A percentile compares a stretch with the other conserved stretches of the same genome.
phyloP scores from a whole-genome alignment of 140 eudicot species.

The Ambrosia hybrid region DNA sequence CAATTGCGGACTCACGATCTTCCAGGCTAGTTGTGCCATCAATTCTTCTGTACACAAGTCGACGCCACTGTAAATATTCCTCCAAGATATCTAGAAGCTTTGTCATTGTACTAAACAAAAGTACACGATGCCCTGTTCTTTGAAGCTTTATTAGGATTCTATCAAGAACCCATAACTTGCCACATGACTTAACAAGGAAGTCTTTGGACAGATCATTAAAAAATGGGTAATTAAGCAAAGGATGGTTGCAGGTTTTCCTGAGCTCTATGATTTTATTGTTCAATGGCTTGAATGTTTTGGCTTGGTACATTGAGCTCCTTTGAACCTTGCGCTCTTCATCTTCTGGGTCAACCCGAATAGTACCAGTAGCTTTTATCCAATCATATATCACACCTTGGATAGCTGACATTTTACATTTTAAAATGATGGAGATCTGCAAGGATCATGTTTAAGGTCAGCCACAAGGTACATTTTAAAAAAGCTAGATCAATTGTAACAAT shows the following conservation, averaged over 20 bases:
- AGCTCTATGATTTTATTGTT: conserved; percentile 93
- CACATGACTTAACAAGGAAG: conserved; percentile 92
- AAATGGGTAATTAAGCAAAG: conserved; percentile 83
- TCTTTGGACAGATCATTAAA: conserved; percentile 81
- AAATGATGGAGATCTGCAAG: conserved; percentile 79
- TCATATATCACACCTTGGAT: conserved; percentile 87
- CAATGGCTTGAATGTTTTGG: conserved; percentile 59
- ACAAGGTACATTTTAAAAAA: not conserved
- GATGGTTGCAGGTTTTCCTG: conserved; percentile 95
- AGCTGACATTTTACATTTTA: conserved; percentile 93
- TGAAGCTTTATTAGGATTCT: conserved; percentile 87
- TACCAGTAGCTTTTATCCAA: conserved; percentile 96
- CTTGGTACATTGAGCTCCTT: conserved; percentile 63
- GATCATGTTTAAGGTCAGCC: conserved; percentile 20
- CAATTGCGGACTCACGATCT: conserved; percentile 97
- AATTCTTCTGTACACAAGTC: conserved; percentile 91
- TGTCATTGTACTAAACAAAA: conserved; percentile 96
- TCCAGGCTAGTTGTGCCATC: conserved; percentile 98
- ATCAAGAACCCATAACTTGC: conserved; percentile 90
- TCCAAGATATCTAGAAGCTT: conserved; percentile 88
- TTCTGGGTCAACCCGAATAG: conserved; percentile 95
- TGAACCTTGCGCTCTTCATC: conserved; percentile 69
- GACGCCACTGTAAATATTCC: conserved; percentile 96
- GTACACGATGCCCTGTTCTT: conserved; percentile 91
- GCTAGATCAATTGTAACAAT: not conserved